phyloP scores from a whole-genome alignment of 1,284 basidiomycete species.

The Ustanciosporium gigantosporum region DNA sequence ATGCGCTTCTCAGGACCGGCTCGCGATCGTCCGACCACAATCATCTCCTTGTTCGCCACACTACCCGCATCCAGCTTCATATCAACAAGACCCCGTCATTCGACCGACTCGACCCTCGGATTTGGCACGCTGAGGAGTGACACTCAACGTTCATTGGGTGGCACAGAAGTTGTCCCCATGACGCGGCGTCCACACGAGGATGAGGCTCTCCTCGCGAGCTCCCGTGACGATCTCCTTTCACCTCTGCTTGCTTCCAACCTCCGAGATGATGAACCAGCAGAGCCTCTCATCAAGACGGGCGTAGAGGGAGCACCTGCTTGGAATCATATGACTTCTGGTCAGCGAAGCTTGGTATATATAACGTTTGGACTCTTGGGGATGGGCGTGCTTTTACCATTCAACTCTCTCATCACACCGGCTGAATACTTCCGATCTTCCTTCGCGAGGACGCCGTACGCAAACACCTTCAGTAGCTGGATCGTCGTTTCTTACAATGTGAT shows the following conservation, averaged over 20 bases:
- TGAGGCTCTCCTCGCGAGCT: constrained; percentile 27
- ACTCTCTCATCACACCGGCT: constrained; percentile 54
- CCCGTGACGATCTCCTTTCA: constrained; percentile 7
- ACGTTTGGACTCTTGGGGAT: constrained; percentile 39
- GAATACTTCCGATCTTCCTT: constrained; percentile 53
- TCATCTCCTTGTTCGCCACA: too few species aligned
- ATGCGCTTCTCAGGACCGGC: too few species aligned
- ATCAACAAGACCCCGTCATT: too few species aligned
- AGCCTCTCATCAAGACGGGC: constrained; percentile 33
- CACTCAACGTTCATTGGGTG: neutral
- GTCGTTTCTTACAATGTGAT: constrained; percentile 45
- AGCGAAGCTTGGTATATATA: constrained; percentile 25
- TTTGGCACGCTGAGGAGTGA: neutral
- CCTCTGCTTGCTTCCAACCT: constrained; percentile 2
- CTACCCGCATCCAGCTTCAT: too few species aligned
- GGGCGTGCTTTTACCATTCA: constrained; percentile 42
- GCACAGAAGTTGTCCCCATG: constrained; percentile 15
- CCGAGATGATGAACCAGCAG: constrained; percentile 22
- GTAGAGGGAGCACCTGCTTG: constrained; percentile 37
- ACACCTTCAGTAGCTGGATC: constrained; percentile 54
- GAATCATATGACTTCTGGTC: constrained; percentile 14
- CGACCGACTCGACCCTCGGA: too few species aligned
- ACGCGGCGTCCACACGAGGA: constrained; percentile 28
- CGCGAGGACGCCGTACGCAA: constrained; percentile 24
- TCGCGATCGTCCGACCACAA: too few species aligned